Conservation (phyloP, 2,329 filamentous ascomycete genomes). For the Trichoderma brevicompactum region DNA sequence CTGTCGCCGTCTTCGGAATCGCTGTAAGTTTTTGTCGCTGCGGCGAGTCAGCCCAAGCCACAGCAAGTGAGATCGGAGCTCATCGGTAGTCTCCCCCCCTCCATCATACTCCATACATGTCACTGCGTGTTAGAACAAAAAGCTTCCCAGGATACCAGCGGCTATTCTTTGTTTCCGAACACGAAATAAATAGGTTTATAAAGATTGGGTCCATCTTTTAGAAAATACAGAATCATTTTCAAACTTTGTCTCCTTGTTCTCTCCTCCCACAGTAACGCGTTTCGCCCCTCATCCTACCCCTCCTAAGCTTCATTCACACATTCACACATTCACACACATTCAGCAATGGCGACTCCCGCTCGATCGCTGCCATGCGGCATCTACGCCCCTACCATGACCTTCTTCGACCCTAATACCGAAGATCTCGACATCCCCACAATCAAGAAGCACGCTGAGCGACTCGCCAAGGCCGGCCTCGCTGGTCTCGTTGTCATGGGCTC, state of each 20-base stretch:
- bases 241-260: too few relatives aligned
- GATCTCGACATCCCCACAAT: constrained; percentile 80
- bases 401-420: constrained; percentile 83
- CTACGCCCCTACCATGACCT: constrained; percentile 89
- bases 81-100: constrained; percentile 9
- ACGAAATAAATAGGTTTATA: background rate
- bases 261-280: background rate
- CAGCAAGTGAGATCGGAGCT: constrained; percentile 1
- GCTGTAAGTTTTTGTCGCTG: background rate
- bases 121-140: background rate
- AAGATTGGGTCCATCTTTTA: constrained; percentile 8
- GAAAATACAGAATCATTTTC: background rate
- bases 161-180: constrained; percentile 6
- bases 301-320: background rate
- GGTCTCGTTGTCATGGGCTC: constrained; percentile 88
- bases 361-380: constrained; percentile 76
- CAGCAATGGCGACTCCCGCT: constrained; percentile 38
- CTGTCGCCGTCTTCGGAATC: constrained; percentile 26
- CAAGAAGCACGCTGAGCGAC: constrained; percentile 78
- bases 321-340: too few relatives aligned
- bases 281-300: background rate
- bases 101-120: background rate
- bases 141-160: constrained; percentile 8
- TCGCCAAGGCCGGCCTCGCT: constrained; percentile 76
- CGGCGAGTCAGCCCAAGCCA: constrained; percentile 4